Percentiles rank a stretch among this genome's conserved stretches.
These are phyloP conservation scores for Ganoderma multipileum DNA, from an alignment of 1,284 basidiomycete genomes.

Conservation along the genomic window DNA sequence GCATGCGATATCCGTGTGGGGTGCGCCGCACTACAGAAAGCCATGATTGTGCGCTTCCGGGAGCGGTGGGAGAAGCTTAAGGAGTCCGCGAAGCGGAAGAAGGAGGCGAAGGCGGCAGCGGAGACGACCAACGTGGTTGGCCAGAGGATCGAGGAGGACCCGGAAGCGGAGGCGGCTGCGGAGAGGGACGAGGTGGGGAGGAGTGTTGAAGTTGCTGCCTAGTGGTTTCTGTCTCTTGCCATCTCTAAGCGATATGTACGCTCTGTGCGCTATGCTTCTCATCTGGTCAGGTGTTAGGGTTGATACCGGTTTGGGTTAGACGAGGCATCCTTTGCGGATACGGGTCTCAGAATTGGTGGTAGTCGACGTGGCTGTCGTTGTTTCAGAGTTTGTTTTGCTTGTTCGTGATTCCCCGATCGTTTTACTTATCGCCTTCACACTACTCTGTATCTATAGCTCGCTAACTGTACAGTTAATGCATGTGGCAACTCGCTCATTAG, in stretches of 20 bases:
- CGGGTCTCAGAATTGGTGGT: background rate
- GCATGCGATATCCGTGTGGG: background rate
- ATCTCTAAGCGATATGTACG: background rate
- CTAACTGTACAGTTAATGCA: background rate
- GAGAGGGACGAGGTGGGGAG: slow-evolving; percentile 37
- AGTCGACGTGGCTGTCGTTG: background rate
- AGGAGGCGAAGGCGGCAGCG: slow-evolving; percentile 77
- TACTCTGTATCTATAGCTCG: background rate
- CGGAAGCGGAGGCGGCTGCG: slow-evolving; percentile 78
- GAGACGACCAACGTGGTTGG: slow-evolving; percentile 53
- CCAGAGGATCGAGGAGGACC: slow-evolving; percentile 79
- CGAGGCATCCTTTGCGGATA: background rate
- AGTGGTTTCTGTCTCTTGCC: background rate
- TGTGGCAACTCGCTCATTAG: too few relatives aligned
- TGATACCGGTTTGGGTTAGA: background rate
- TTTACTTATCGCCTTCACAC: background rate
- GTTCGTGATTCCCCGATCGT: background rate
- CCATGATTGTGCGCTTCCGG: slow-evolving; percentile 83
- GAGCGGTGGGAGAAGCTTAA: slow-evolving; percentile 91
- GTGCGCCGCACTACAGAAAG: slow-evolving; percentile 59
- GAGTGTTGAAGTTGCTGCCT: slow-evolving; percentile 8
- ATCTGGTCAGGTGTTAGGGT: background rate
- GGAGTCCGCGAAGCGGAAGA: slow-evolving; percentile 84
- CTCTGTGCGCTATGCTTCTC: background rate
- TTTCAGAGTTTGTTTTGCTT: background rate